Evolutionary conservation across 129 eudicot genomes (phyloP), one percentile per base, ranked within the genome.

Genomic region (Artemisia annua): DNA sequence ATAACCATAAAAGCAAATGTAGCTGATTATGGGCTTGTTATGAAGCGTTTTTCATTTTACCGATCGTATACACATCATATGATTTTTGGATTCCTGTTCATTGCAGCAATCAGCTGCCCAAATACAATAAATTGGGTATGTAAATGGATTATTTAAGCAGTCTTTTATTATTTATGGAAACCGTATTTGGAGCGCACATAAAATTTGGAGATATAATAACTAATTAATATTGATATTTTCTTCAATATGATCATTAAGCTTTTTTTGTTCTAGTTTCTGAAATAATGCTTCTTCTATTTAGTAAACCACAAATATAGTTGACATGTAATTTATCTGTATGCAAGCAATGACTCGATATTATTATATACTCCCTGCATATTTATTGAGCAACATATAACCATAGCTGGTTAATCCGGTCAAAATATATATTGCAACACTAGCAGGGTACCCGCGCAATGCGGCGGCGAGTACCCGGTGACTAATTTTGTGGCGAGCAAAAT

Each of bases 61-160:
- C 71, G 16, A 50, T 62, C n/a, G 53, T 70, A 70, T 62, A 69
- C 57, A 50, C 26, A 35, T 62, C 18, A 48, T 68, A 68, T 14
- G 51, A 8, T 63, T 16, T 71, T 17, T 35, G 32, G 61, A 15
- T 19, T 75, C 14, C 51, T 77, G 66, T 70, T 62, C 57, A 70
- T 70, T 70, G 54, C 46, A 77, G 81, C 55, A 61, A 61, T 32
- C 14, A 28, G 57, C 10, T 70, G 81, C 56, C 65, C 71, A 77
- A 69, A 69, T 69, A n/a, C n/a, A n/a, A n/a, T n/a, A n/a, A n/a
- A n/a, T n/a, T n/a, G n/a, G n/a, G n/a, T n/a, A n/a, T n/a, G n/a
- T n/a, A n/a, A n/a, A 69, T 56, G 1, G 44, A 32, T 7, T 61
- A 53, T 71, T 76, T 5, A 63, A 70, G 0, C 3, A 26, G 30